Conservation (phyloP, 345 rosid species). For the Brassica cretica region DNA sequence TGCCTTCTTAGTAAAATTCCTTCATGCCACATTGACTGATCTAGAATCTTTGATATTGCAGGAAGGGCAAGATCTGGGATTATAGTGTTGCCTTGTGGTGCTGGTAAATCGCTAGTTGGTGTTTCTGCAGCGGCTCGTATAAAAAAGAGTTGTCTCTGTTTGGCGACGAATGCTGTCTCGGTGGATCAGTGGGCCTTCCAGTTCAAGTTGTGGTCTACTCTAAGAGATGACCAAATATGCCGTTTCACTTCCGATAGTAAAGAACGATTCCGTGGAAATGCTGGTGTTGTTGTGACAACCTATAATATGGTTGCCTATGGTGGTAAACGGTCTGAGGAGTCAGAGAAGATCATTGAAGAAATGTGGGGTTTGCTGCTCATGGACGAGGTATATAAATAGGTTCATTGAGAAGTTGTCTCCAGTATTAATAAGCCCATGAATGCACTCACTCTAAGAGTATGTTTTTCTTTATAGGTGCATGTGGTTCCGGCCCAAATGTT, state of each 20-base stretch:
- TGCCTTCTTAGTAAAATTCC: background rate
- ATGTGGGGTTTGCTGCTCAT: constrained; percentile 97
- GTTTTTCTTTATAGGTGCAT: constrained; percentile 59
- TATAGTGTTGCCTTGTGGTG: constrained; percentile 97
- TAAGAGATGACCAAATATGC: constrained; percentile 83
- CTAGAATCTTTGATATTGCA: constrained; percentile 39
- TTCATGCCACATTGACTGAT: background rate
- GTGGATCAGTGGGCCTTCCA: constrained; percentile 99
- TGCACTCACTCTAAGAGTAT: background rate
- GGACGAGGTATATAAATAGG: constrained; percentile 76
- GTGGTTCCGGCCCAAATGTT: constrained; percentile 99
- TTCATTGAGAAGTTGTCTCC: background rate
- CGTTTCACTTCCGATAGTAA: constrained; percentile 98
- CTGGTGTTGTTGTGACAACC: constrained; percentile 96
- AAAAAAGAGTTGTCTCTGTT: constrained; percentile 94
- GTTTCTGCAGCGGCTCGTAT: constrained; percentile 93
- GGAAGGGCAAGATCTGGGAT: constrained; percentile 99
- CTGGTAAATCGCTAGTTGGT: constrained; percentile 96
- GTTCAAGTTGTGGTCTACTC: constrained; percentile 87
- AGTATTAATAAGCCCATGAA: background rate
- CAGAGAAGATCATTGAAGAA: constrained; percentile 94
- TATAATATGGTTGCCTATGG: constrained; percentile 99
- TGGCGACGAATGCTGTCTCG: constrained; percentile 97
- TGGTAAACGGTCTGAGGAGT: constrained; percentile 94
- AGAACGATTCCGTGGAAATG: constrained; percentile 92